Conservation (phyloP, 768 basidiomycete species). For the Serendipita sp. region DNA sequence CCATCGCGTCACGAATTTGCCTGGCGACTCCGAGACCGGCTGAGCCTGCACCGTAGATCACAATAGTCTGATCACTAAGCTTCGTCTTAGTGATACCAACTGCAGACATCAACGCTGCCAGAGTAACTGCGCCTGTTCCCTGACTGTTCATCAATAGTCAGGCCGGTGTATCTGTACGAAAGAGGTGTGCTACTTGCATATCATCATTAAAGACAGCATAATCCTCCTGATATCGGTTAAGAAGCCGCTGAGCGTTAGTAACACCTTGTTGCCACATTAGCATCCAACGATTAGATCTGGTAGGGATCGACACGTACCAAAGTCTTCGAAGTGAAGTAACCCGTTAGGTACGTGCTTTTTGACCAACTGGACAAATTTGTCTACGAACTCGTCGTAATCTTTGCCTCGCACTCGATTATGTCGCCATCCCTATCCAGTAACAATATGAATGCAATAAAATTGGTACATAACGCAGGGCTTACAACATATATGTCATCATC, state of each 20-base stretch:
- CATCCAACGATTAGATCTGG: conserved; percentile 27
- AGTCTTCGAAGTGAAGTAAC: conserved; percentile 75
- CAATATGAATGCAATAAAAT: no score
- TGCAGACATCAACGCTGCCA: conserved; percentile 53
- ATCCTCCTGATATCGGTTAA: conserved; percentile 43
- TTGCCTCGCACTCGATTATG: conserved; percentile 53
- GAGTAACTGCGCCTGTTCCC: conserved; percentile 62
- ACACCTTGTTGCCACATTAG: conserved; percentile 38
- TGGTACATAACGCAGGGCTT: conserved; percentile 15
- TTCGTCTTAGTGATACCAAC: conserved; percentile 46
- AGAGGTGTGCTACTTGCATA: conserved; percentile 32
- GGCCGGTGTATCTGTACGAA: neutral
- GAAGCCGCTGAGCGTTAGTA: conserved; percentile 51
- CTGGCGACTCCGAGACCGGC: conserved; percentile 68
- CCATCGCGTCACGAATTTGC: conserved; percentile 63
- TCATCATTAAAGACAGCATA: conserved; percentile 76
- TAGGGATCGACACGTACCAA: conserved; percentile 22
- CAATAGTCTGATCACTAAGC: conserved; percentile 57
- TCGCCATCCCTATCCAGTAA: conserved; percentile 44
- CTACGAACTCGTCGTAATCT: conserved; percentile 61
- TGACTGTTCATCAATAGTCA: conserved; percentile 27
- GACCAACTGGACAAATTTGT: conserved; percentile 67
- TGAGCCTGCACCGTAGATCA: conserved; percentile 68
- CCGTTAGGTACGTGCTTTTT: conserved; percentile 50
- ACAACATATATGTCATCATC: conserved; percentile 53